A percentile compares a stretch with the other conserved stretches of the same genome.
Conservation (phyloP, 768 basidiomycete species). For the Russula lepida region DNA sequence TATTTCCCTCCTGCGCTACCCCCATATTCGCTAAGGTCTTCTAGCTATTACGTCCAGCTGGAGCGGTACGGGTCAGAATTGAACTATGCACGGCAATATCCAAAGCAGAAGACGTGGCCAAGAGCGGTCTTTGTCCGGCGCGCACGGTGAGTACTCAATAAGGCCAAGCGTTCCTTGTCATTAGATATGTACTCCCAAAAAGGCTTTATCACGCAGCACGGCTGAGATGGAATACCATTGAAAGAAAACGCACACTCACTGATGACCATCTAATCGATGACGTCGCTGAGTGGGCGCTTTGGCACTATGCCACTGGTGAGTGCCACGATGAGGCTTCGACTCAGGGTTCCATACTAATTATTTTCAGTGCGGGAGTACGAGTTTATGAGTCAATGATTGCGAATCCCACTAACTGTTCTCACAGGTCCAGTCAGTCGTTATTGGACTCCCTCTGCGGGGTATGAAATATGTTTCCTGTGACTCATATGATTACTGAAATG, state of each 20-base stretch:
- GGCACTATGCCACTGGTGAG: conserved; percentile 55
- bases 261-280: conserved; percentile 65
- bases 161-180: background rate
- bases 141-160: conserved; percentile 40
- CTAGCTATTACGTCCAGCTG: conserved; percentile 48
- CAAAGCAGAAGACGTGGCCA: conserved; percentile 70
- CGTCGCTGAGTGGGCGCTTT: conserved; percentile 65
- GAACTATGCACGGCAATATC: conserved; percentile 58
- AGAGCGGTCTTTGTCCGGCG: conserved; percentile 59
- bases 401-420: conserved; percentile 7
- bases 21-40: background rate
- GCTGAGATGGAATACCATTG: conserved; percentile 65
- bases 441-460: conserved; percentile 40
- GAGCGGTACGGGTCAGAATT: conserved; percentile 53
- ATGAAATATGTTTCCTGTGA: conserved; percentile 17
- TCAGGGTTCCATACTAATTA: conserved; percentile 1
- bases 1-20: conserved; percentile 23
- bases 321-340: background rate
- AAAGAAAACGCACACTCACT: conserved; percentile 48
- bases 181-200: background rate
- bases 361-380: conserved; percentile 28
- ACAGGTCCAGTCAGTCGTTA: conserved; percentile 33
- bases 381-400: background rate
- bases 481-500: background rate
- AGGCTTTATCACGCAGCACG: conserved; percentile 62